Conservation (phyloP, 2,329 filamentous ascomycete species). For the Pestalotiopsis sp. region DNA sequence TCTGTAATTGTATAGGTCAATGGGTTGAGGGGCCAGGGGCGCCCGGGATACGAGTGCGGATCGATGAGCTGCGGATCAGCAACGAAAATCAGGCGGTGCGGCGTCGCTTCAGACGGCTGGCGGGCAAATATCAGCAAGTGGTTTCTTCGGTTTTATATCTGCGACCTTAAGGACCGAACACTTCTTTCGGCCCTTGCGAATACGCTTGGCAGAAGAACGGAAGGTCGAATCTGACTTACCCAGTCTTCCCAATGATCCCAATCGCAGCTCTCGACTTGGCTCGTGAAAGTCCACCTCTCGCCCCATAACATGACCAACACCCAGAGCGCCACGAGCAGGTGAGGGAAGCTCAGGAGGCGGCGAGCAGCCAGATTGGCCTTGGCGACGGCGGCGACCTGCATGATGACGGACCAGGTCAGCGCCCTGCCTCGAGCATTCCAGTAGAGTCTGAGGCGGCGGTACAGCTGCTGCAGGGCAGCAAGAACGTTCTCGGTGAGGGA, state of each 20-base stretch:
- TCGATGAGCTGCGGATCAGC: slow-evolving; percentile 92
- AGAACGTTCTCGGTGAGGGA: slow-evolving; percentile 33
- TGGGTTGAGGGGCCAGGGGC: slow-evolving; percentile 60
- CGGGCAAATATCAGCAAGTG: slow-evolving; percentile 10
- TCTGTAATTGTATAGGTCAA: slow-evolving; percentile 70
- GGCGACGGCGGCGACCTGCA: slow-evolving; percentile 32
- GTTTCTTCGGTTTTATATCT: slow-evolving; percentile 4
- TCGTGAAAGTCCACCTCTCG: slow-evolving; percentile 75
- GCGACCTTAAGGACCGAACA: too few species aligned
- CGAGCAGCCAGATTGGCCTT: slow-evolving; percentile 48
- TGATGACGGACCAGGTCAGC: slow-evolving; percentile 30
- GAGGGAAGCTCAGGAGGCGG: slow-evolving; percentile 62
- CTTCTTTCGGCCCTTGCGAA: too few species aligned
- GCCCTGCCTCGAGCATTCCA: slow-evolving; percentile 40
- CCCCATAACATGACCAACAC: slow-evolving; percentile 78
- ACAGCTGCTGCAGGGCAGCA: slow-evolving; percentile 25
- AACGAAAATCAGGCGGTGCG: slow-evolving; percentile 81
- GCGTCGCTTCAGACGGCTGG: slow-evolving; percentile 74
- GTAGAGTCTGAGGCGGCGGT: slow-evolving; percentile 40
- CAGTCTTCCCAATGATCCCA: slow-evolving; percentile 93
- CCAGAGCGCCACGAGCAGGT: slow-evolving; percentile 73
- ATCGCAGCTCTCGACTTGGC: slow-evolving; percentile 68
- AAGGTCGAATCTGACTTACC: slow-evolving; percentile 53
- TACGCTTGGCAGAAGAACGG: too few species aligned
- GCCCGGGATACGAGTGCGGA: slow-evolving; percentile 89